Evolutionary conservation across 331 rosid genomes (phyloP).

Genomic region (Pyracantha coccinea): DNA sequence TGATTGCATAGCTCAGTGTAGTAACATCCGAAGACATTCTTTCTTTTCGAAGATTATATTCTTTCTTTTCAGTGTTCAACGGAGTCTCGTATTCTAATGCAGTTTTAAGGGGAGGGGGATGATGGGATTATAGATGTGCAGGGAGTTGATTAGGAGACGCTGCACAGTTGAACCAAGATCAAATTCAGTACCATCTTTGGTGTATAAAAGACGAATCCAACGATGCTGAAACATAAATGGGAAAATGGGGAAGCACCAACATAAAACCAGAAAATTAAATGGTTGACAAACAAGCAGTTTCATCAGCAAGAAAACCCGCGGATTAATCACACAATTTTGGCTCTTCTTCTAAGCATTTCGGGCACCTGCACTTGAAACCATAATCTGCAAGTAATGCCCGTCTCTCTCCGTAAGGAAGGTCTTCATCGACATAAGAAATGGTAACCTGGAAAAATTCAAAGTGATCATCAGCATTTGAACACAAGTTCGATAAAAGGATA

Average conservation of each 20-base stretch:
- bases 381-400: conserved; percentile 82
- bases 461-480: conserved; percentile 4
- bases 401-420: conserved; percentile 65
- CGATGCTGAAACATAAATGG: background rate
- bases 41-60: no score
- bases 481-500: background rate
- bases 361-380: conserved; percentile 69
- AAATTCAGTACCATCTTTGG: background rate
- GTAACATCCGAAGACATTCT: no score
- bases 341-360: conserved; percentile 54
- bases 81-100: conserved; percentile 28
- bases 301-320: background rate
- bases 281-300: background rate
- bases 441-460: conserved; percentile 57
- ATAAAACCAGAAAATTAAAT: no score
- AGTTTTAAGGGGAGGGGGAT: conserved; percentile 42
- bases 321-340: background rate
- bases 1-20: no score
- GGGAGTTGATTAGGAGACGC: conserved; percentile 38
- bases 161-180: background rate
- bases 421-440: conserved; percentile 88
- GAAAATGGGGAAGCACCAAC: background rate
- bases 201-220: background rate
- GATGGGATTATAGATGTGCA: conserved; percentile 57
- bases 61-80: conserved; percentile 4